Evolutionary conservation across 257 asterid genomes (phyloP).

Genomic region (Dorcoceras hygrometricum): DNA sequence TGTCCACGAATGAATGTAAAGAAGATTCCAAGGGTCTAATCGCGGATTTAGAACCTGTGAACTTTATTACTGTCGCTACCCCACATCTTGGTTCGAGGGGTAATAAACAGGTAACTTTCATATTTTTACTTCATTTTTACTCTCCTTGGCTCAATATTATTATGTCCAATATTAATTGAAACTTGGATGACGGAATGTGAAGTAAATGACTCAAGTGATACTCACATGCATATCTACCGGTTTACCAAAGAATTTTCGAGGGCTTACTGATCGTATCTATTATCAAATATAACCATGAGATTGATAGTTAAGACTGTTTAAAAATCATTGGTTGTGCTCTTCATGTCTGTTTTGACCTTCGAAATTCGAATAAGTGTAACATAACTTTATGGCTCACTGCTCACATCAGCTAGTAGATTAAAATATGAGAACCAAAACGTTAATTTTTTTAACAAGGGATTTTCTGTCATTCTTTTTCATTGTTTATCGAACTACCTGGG

Average conservation of each 20-base stretch:
- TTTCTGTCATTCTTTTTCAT: not conserved
- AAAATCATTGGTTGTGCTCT: not conserved
- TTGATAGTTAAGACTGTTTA: too few species aligned
- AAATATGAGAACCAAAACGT: not conserved
- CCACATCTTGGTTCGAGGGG: conserved; percentile 99
- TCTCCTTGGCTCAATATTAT: conserved; percentile 9
- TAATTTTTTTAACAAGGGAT: not conserved
- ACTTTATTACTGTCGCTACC: conserved; percentile 87
- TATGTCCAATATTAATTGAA: not conserved
- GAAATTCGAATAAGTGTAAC: not conserved
- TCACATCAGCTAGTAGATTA: not conserved
- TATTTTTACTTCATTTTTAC: conserved; percentile 19
- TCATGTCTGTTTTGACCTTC: not conserved
- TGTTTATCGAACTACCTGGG: not conserved
- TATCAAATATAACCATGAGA: not conserved
- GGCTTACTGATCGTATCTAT: not conserved
- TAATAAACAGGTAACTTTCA: conserved; percentile 70
- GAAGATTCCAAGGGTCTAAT: conserved; percentile 64
- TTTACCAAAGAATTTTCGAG: not conserved
- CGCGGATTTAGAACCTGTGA: conserved; percentile 81
- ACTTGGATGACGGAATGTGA: conserved; percentile 1
- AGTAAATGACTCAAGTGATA: not conserved
- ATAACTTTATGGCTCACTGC: not conserved
- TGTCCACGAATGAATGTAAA: conserved; percentile 32
- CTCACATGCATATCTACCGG: too few species aligned